Conservation (phyloP, 352 stramenopile genomes). For the Phytopythium litorale region DNA sequence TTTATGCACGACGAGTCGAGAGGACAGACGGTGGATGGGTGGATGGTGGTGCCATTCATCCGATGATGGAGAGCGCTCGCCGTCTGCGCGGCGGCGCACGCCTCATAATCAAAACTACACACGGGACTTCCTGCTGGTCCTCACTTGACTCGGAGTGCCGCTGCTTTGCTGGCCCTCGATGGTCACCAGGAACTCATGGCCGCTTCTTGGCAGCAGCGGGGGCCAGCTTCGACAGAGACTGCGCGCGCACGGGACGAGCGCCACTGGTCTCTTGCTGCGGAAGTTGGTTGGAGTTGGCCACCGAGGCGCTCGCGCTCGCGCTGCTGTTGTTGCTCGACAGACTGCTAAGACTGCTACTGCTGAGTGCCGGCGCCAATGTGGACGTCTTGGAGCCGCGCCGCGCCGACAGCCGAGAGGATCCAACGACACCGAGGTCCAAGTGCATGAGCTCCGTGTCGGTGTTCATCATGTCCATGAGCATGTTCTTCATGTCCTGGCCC, state of each 20-base stretch:
- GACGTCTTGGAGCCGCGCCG: constrained; percentile 27
- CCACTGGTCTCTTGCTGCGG: not conserved
- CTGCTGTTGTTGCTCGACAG: constrained; percentile 8
- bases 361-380: constrained; percentile 21
- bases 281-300: constrained; percentile 2
- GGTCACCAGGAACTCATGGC: not conserved
- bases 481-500: constrained; percentile 63
- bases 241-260: constrained; percentile 20
- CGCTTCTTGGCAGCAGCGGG: constrained; percentile 5
- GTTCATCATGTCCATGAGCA: constrained; percentile 81
- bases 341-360: constrained; percentile 9
- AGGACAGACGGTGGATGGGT: no score
- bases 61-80: not conserved
- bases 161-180: not conserved
- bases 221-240: constrained; percentile 22
- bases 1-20: not conserved
- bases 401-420: constrained; percentile 26
- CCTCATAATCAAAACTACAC: constrained; percentile 3
- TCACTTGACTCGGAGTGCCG: not conserved
- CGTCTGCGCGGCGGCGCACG: not conserved
- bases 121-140: not conserved
- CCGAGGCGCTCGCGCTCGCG: constrained; percentile 11
- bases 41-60: not conserved
- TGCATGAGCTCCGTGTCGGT: constrained; percentile 83
- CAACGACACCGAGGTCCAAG: constrained; percentile 56